These are phyloP conservation scores for Senna siamea DNA, from an alignment of 306 rosid genomes.

Conservation along the genomic window DNA sequence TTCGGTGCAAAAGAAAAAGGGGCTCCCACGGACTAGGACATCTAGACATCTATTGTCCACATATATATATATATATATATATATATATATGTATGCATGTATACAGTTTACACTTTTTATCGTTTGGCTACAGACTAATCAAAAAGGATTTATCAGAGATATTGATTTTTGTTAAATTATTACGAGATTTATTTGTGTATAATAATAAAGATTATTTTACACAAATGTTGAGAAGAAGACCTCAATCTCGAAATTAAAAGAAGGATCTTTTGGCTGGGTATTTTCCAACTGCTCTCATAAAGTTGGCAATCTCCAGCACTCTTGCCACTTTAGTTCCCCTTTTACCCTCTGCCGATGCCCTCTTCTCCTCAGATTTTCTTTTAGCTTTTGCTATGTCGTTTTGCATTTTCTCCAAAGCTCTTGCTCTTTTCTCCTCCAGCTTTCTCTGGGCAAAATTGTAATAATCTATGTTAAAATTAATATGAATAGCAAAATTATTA, in stretches of 20 bases:
- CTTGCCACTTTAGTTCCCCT: conserved; percentile 91
- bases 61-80: not conserved
- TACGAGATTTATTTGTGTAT: no score
- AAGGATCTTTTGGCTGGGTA: conserved; percentile 85
- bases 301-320: conserved; percentile 70
- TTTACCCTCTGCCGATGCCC: conserved; percentile 88
- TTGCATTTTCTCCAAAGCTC: conserved; percentile 86
- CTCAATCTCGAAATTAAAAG: no score
- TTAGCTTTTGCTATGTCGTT: conserved; percentile 81
- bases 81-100: no score
- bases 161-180: no score
- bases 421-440: conserved; percentile 90
- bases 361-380: conserved; percentile 88
- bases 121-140: no score
- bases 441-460: conserved; percentile 62
- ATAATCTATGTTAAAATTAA: no score
- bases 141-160: no score
- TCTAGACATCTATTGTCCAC: conserved; percentile 34
- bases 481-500: no score
- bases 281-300: conserved; percentile 95
- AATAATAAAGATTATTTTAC: no score
- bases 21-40: conserved; percentile 40
- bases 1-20: conserved; percentile 42
- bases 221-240: no score
- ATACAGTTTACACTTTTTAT: no score